Conservation (phyloP, 352 stramenopile genomes). For the Phytopythium montanum region DNA sequence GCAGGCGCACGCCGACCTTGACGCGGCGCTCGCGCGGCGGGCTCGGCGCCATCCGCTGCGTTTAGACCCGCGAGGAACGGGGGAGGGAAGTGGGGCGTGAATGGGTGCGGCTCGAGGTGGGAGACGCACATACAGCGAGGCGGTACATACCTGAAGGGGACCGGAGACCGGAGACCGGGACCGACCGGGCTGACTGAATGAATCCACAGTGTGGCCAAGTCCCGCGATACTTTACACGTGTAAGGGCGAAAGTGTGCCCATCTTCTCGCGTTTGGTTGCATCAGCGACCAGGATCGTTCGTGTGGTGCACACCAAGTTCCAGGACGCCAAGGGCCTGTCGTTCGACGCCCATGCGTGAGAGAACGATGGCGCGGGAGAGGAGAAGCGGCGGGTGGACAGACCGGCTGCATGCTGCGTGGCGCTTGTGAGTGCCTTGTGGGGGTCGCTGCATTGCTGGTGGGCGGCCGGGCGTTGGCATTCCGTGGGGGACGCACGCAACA, state of each 20-base stretch:
- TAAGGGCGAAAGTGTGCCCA: background rate
- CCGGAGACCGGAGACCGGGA: too few species aligned
- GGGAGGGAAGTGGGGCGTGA: too few species aligned
- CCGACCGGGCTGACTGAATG: too few species aligned
- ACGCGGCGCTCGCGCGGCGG: constrained; percentile 16
- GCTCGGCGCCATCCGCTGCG: background rate
- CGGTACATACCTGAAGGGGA: too few species aligned
- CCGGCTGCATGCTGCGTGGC: too few species aligned
- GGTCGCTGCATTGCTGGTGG: background rate
- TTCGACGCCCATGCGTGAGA: too few species aligned
- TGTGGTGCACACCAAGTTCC: background rate
- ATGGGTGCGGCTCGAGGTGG: too few species aligned
- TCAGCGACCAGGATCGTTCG: constrained; percentile 2
- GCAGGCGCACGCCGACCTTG: constrained; percentile 73
- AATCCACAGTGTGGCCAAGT: too few species aligned
- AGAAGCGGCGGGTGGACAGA: too few species aligned
- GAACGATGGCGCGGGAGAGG: too few species aligned
- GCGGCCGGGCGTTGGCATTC: background rate
- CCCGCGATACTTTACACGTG: too few species aligned
- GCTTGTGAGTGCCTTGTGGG: background rate
- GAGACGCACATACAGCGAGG: too few species aligned
- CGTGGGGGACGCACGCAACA: background rate
- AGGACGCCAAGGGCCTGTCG: background rate
- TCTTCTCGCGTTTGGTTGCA: background rate
- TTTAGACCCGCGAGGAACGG: background rate